These are phyloP conservation scores for Pythium phragmiticola DNA, from an alignment of 352 stramenopile species.

Conservation along the genomic window DNA sequence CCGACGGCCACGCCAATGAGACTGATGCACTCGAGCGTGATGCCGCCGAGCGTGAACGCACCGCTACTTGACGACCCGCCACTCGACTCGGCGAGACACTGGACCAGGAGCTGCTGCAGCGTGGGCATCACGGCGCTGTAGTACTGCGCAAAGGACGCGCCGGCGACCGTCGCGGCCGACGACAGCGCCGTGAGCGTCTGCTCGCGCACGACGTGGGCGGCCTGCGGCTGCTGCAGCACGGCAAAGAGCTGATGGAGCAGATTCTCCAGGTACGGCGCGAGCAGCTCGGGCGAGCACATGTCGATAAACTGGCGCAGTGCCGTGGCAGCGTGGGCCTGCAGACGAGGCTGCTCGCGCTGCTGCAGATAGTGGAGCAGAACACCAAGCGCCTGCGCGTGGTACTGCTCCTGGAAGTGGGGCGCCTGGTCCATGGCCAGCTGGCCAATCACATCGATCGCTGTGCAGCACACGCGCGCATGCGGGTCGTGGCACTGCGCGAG, in stretches of 20 bases:
- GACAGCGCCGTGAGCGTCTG: conserved; percentile 82
- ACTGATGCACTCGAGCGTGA: conserved; percentile 84
- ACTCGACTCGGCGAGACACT: conserved; percentile 57
- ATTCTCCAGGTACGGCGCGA: conserved; percentile 75
- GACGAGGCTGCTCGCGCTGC: conserved; percentile 51
- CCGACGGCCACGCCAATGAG: conserved; percentile 77
- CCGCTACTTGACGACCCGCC: conserved; percentile 26
- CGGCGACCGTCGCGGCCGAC: conserved; percentile 68
- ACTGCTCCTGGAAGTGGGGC: conserved; percentile 74
- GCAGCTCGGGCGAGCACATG: conserved; percentile 61
- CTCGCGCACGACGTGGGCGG: conserved; percentile 67
- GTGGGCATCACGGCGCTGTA: conserved; percentile 73
- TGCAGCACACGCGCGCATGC: conserved; percentile 80
- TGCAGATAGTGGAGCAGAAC: conserved; percentile 68
- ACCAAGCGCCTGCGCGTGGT: conserved; percentile 63
- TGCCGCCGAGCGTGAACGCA: conserved; percentile 78
- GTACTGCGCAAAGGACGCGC: conserved; percentile 65
- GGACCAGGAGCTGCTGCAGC: conserved; percentile 66
- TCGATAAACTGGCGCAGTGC: conserved; percentile 84
- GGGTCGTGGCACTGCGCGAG: conserved; percentile 63
- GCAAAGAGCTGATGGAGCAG: conserved; percentile 68
- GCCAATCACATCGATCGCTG: conserved; percentile 80
- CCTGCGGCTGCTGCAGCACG: conserved; percentile 48
- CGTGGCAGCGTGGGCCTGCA: conserved; percentile 76
- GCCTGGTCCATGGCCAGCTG: conserved; percentile 79